Conservation (phyloP, 352 stramenopile species). For the Phytophthora foliorum region DNA sequence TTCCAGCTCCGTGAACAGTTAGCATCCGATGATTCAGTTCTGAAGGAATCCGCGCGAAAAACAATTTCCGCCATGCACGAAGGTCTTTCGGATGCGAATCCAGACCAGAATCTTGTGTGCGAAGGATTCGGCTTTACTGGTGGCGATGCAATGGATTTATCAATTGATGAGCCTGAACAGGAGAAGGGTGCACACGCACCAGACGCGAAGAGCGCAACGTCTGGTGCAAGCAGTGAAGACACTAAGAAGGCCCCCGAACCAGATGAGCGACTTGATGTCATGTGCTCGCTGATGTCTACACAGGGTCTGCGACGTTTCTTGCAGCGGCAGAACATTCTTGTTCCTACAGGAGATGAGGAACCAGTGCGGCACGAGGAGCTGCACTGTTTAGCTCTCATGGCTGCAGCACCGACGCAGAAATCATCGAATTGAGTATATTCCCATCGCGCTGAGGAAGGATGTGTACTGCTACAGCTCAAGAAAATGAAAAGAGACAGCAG, state of each 20-base stretch:
- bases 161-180: conserved; percentile 20
- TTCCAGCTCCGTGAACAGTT: conserved; percentile 78
- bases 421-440: conserved; percentile 26
- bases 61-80: conserved; percentile 76
- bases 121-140: conserved; percentile 45
- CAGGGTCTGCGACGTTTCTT: conserved; percentile 75
- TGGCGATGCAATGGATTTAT: conserved; percentile 22
- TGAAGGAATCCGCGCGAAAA: conserved; percentile 59
- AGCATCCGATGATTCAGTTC: conserved; percentile 54
- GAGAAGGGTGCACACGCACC: conserved; percentile 5
- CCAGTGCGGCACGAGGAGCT: conserved; percentile 66
- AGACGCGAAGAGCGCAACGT: not conserved
- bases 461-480: not conserved
- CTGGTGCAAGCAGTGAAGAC: conserved; percentile 4
- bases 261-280: conserved; percentile 71
- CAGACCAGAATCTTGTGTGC: conserved; percentile 27
- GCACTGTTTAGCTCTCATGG: conserved; percentile 76
- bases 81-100: conserved; percentile 49
- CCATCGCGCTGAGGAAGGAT: conserved; percentile 8
- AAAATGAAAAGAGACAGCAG: conserved; percentile 3
- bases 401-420: conserved; percentile 22
- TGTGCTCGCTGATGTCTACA: conserved; percentile 87
- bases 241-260: conserved; percentile 21
- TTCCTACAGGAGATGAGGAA: conserved; percentile 37
- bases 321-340: conserved; percentile 62